Evolutionary conservation across 2,329 filamentous ascomycete species (phyloP).

Genomic region (Pyrenophora tritici-repentis): DNA sequence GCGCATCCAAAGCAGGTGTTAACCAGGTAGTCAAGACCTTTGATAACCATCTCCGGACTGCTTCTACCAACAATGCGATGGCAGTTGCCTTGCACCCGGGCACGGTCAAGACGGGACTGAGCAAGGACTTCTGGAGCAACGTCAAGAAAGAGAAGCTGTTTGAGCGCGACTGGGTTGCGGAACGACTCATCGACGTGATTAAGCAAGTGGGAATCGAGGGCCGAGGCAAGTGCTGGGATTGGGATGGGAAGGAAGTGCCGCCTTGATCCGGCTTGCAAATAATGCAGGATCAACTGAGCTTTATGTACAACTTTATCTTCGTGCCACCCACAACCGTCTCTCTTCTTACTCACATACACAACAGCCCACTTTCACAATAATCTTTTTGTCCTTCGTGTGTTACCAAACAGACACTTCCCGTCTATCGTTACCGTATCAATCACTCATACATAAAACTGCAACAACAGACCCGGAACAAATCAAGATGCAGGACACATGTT

Average conservation of each 20-base stretch:
- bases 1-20: conserved; percentile 75
- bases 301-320: neutral
- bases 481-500: neutral
- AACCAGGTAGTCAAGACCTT: conserved; percentile 73
- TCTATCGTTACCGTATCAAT: neutral
- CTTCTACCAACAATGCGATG: conserved; percentile 66
- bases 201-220: conserved; percentile 64
- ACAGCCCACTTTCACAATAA: neutral
- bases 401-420: neutral
- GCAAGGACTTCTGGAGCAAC: conserved; percentile 71
- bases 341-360: neutral
- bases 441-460: neutral
- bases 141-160: conserved; percentile 68
- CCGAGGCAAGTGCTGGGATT: conserved; percentile 49
- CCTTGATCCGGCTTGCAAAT: conserved; percentile 30
- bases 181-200: conserved; percentile 67
- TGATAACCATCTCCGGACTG: conserved; percentile 66
- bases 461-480: neutral
- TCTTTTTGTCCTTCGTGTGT: neutral
- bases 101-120: conserved; percentile 77
- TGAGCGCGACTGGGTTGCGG: conserved; percentile 67
- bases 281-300: conserved; percentile 1
- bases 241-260: conserved; percentile 46
- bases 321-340: neutral
- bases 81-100: conserved; percentile 77